Base-by-base conservation (phyloP, 2,329 filamentous ascomycete genomes). In the Colletotrichum shisoi region DNA sequence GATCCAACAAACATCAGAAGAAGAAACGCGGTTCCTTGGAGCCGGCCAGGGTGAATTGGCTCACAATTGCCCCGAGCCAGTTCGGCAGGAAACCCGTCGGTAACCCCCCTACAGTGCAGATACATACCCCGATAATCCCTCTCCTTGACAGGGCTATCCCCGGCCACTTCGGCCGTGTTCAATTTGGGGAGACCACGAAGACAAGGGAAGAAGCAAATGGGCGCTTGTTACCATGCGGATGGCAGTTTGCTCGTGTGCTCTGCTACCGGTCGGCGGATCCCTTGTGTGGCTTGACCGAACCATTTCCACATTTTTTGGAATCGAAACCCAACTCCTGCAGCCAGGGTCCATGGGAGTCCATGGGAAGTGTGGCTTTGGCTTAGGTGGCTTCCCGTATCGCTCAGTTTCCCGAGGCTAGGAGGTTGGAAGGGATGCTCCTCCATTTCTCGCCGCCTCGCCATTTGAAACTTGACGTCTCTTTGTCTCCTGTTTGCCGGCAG, bases 381-480 rank as follows among this genome's bases (percentile, higher is more conserved):
- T 13, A 31, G 11, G 2, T 24, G 21, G 9, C 19, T 57, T 53
- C 8, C 15, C 42, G 12, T 34, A 45, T 19, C 37, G 46, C 34
- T 67, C 37, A 34, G 24, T 51, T 64, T 42, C 51, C 51, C 54
- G 54, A 63, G 31, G 31, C 31, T 31, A 31, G 31, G 31, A 31
- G 31, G 1, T 31, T 31, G 31, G 8, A 8, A 31, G 31, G 31
- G 31, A 54, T 46, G 34, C 40, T 44, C 42, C 42, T 58, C 8
- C 46, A 44, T 67, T 21, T 56, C 57, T 63, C 42, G 59, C 63
- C 39, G 54, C 44, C 59, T 53, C 40, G 56, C 31, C 63, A 63
- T 63, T 49, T 52, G 49, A 69, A 67, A 63, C 54, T 44, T 52
- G 63, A 42, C 59, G 51, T 59, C 42, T 56, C 58, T 62, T 69